Evolutionary conservation across 1,139 yeast genomes (phyloP), one percentile per base, ranked within the genome.

Genomic region (Hansenula lynferdii): DNA sequence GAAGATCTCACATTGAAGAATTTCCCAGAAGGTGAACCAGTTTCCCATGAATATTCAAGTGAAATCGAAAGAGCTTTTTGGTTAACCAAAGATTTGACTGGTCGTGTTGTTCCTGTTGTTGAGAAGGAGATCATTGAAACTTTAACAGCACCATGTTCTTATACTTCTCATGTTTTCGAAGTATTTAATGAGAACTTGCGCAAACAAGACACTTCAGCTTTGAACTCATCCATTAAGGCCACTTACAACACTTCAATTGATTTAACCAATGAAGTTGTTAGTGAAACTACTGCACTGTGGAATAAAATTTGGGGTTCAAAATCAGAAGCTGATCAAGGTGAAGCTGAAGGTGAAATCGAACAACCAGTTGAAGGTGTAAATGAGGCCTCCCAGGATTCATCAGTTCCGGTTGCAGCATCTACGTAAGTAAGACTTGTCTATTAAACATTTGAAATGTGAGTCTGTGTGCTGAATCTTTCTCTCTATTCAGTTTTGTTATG

Each of bases 31-130:
- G 65, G 64, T 20, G 67, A 68, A 37, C 60, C 61, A 36, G 72
- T 69, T 12, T 56, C 72, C 5, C 54, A 57, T n/a, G 69, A 67
- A 8, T 65, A 60, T 42, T 64, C 77, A 6, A 75, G 77, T 53
- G 86, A 80, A 54, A 45, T 77, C 28, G 64, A 73, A 24, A 72
- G 79, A 57, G 65, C 75, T 8, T 43, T 67, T 18, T 64, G 68
- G 37, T 60, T 79, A 28, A 42, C 74, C 14, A 54, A 60, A 38
- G 70, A 70, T 49, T 63, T 70, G 30, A 47, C 70, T 4, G 45
- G 47, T 25, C 58, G 64, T 36, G 44, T 58, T 6, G 43, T 54
- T n/a, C 62, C 65, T 14, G 56, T 49, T 15, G 42, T 50, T 5
- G 44, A 44, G 14, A 41, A 44, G n/a, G 53, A 49, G 36, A 40